Conservation (phyloP, 1,139 yeast species). For the Taphrina populina region DNA sequence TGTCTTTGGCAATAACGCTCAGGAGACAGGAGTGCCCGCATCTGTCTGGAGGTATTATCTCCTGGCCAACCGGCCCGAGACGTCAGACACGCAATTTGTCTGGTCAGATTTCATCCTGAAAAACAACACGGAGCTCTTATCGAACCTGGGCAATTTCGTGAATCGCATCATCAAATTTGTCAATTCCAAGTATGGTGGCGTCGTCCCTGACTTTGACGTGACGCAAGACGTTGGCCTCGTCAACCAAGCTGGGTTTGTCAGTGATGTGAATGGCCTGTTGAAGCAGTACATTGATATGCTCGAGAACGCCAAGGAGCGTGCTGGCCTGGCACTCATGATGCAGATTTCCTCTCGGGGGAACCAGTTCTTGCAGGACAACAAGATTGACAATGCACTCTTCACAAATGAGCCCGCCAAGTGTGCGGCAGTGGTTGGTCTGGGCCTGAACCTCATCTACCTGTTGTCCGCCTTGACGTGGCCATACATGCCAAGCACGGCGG, state of each 20-base stretch:
- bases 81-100: conserved; percentile 92
- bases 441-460: conserved; percentile 80
- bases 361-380: conserved; percentile 90
- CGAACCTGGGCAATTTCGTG: conserved; percentile 94
- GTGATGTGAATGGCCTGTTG: conserved; percentile 57
- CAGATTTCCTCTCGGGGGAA: conserved; percentile 89
- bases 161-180: conserved; percentile 90
- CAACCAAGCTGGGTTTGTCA: conserved; percentile 47
- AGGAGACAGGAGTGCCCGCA: conserved; percentile 84
- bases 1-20: conserved; percentile 96
- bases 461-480: conserved; percentile 79
- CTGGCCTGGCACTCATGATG: conserved; percentile 90
- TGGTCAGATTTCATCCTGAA: conserved; percentile 95
- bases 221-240: conserved; percentile 51
- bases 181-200: conserved; percentile 87
- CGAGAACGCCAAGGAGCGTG: conserved; percentile 79
- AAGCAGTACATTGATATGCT: conserved; percentile 63
- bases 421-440: conserved; percentile 91
- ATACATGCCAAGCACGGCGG: conserved; percentile 82
- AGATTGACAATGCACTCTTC: conserved; percentile 82
- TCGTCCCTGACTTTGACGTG: conserved; percentile 62
- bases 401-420: conserved; percentile 73
- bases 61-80: conserved; percentile 89
- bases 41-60: conserved; percentile 97
- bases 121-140: conserved; percentile 87